Conservation (phyloP, 1,284 basidiomycete genomes). For the Xerocomus tenax region DNA sequence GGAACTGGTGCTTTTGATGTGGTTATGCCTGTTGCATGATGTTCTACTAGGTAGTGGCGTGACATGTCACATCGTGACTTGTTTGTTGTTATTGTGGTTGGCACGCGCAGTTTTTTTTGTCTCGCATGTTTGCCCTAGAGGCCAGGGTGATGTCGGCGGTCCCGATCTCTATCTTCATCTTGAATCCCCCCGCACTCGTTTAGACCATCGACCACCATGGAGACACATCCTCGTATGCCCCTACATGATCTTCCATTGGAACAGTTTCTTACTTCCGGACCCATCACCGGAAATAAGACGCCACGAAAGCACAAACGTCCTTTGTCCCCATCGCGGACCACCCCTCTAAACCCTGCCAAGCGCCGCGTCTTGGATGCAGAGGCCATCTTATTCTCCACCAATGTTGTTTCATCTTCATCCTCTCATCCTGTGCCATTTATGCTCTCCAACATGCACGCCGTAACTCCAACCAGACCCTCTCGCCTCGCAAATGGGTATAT, state of each 20-base stretch:
- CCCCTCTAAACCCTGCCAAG: conserved; percentile 53
- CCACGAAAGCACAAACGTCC: conserved; percentile 40
- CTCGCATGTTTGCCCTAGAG: conserved; percentile 17
- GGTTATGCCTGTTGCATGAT: conserved; percentile 44
- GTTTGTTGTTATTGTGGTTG: conserved; percentile 24
- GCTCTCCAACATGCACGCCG: conserved; percentile 13
- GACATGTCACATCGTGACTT: conserved; percentile 19
- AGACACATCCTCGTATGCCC: conserved; percentile 36
- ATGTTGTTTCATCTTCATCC: conserved; percentile 2
- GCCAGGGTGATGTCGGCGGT: conserved; percentile 23
- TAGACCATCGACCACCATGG: conserved; percentile 17
- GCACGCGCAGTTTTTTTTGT: conserved; percentile 12
- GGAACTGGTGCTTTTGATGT: conserved; percentile 89
- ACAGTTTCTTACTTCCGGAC: conserved; percentile 36
- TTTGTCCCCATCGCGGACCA: conserved; percentile 44
- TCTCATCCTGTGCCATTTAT: conserved; percentile 16
- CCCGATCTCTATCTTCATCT: conserved; percentile 22
- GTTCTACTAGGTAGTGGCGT: not conserved
- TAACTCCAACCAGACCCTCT: conserved; percentile 21
- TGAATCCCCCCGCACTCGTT: conserved; percentile 3
- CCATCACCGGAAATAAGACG: conserved; percentile 18
- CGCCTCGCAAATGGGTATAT: conserved; percentile 23
- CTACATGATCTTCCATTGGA: conserved; percentile 54
- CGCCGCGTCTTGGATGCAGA: conserved; percentile 57
- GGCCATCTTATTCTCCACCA: conserved; percentile 33